These are phyloP conservation scores for Poterioochromonas sp. DNA, from an alignment of 352 stramenopile species.

Conservation along the genomic window DNA sequence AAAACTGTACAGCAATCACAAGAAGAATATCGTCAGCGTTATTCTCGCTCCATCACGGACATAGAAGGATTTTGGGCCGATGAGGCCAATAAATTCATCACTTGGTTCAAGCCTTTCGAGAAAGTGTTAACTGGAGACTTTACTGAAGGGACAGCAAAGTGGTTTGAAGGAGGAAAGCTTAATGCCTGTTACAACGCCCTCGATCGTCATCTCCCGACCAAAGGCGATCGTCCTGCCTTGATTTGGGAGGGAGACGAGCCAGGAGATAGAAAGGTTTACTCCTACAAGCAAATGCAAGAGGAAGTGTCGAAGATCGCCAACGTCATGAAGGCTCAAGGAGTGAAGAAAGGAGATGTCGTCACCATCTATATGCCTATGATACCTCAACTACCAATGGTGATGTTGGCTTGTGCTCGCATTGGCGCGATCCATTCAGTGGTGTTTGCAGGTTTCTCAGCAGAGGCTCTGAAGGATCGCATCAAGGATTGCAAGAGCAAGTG, in stretches of 20 bases:
- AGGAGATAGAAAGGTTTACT: constrained; percentile 46
- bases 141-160: neutral
- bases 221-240: constrained; percentile 53
- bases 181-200: constrained; percentile 52
- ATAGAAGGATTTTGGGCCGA: constrained; percentile 79
- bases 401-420: constrained; percentile 80
- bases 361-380: constrained; percentile 93
- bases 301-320: constrained; percentile 59
- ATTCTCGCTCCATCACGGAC: constrained; percentile 69
- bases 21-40: constrained; percentile 66
- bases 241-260: constrained; percentile 55
- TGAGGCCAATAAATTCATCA: constrained; percentile 68
- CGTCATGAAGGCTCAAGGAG: constrained; percentile 53
- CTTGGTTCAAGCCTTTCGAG: constrained; percentile 87
- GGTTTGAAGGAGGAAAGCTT: constrained; percentile 32
- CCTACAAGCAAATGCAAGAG: constrained; percentile 62
- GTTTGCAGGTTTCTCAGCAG: constrained; percentile 71
- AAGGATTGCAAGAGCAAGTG: constrained; percentile 65
- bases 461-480: constrained; percentile 68
- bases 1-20: no score
- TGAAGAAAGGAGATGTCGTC: constrained; percentile 55
- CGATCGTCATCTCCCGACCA: constrained; percentile 46
- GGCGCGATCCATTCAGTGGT: constrained; percentile 79
- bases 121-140: constrained; percentile 33
- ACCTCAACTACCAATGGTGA: constrained; percentile 74